Base-by-base conservation (phyloP, 2,329 filamentous ascomycete genomes). In the Chaetothyriales sp. region DNA sequence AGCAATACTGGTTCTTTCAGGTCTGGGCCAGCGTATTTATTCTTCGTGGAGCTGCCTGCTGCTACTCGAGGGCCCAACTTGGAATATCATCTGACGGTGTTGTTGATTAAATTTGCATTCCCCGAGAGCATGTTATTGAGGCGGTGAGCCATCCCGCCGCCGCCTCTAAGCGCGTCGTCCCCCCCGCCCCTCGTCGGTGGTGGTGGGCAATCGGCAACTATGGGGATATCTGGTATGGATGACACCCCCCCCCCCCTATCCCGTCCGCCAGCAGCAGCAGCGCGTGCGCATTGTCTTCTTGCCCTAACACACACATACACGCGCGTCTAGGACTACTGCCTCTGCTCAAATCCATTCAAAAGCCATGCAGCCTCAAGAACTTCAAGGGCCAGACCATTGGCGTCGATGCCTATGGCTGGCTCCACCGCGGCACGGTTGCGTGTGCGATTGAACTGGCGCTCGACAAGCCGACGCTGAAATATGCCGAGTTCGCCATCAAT, bases 371-470 rank as follows among this genome's bases (percentile, higher is more conserved):
- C 60, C 74, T 98, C 53, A 93, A 88, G 65, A 88, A 88, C 62
- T 95, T 85, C 66, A 72, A 78, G 10, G 92, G 90, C 48, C 82
- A 94, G 68, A 94, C 84, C 1, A 77, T 98, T 46, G 93, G 85
- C n/a, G 82, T 98, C 36, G 92, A 98, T 67, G 90, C 85, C 51
- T 98, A 98, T 74, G 92, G 90, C 65, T 98, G 93, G 92, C 80
- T 98, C 50, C 92, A 98, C 68, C 83, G 92, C 59, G 93, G 89
- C 49, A 88, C 88, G 46, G 82, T 93, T 57, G 79, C 86, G 47
- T 96, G 90, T 71, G 87, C 90, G 56, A 80, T 92, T 61, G 92
- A 96, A 62, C 77, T 98, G 55, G 92, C 88, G 36, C 77, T 90
- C 61, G 87, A 80, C 61, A 92, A 86, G 65, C 88, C 87, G 12